Evolutionary conservation across 352 stramenopile genomes (phyloP), one percentile per base, ranked within the genome.

Genomic region (Pseudoperonospora humuli): DNA sequence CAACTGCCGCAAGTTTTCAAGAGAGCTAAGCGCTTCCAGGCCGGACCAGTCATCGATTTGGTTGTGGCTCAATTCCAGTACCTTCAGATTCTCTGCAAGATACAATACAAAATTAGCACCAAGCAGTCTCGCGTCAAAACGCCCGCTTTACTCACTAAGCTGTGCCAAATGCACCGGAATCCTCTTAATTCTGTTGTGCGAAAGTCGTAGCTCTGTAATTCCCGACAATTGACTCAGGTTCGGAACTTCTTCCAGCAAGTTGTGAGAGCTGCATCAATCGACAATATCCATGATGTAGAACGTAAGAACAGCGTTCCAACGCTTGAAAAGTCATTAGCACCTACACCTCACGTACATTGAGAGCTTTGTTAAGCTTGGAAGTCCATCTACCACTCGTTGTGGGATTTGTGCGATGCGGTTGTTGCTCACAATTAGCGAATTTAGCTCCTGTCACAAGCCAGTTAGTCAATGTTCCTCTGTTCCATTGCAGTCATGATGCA

Each of bases 351-450:
- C 64, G 33, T 65, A 89, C 80, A 93, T 86, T 25, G 78, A 90
- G 45, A 93, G 79, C 61, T 93, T 93, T 42, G 67, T 89, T 2
- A 93, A 53, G 24, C 66, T 77, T 9, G 79, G 77, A 13, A 93
- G 58, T 21, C 72, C 71, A 5, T 83, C 75, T 17, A 93, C 43
- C 8, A 70, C 67, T 6, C 75, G 75, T 21, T 73, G 54, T 4
- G 69, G 58, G 25, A 93, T 68, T 45, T 84, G 50, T 10, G 66
- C 51, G 40, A 93, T 89, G 36, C 76, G 74, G 45, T 93, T 93
- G 49, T 91, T 68, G 61, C 78, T 91, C 38, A 93, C 64, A 40
- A 93, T 88, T 15, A 93, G 57, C 39, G 81, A 90, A 60, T 87
- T 91, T 7, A 93, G 64, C 28, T 88, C 70, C 67, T 78, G 21